These are phyloP conservation scores for Coffea canephora DNA, from an alignment of 257 asterid genomes.

Conservation along the genomic window DNA sequence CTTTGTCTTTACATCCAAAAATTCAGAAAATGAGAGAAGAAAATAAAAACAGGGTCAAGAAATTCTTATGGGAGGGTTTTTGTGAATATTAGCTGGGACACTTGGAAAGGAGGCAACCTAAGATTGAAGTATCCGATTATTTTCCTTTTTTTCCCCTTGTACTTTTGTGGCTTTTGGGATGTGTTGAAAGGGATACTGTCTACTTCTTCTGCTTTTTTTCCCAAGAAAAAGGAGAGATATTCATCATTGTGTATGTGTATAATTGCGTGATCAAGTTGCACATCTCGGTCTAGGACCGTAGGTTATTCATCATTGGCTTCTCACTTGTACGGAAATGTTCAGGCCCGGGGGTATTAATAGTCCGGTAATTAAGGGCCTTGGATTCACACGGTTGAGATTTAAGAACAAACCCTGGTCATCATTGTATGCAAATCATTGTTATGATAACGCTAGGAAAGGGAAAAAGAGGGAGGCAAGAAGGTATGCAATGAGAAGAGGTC, in stretches of 20 bases:
- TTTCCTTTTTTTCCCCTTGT: no score
- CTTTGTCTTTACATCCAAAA: neutral
- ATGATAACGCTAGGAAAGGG: neutral
- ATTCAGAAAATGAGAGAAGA: neutral
- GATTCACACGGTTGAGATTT: neutral
- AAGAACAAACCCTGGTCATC: neutral
- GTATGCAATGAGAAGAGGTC: no score
- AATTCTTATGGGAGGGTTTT: neutral
- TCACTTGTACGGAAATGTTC: constrained; percentile 1
- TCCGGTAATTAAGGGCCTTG: neutral
- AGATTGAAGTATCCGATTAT: neutral
- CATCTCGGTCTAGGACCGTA: neutral
- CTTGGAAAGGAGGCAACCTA: neutral
- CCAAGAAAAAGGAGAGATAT: neutral
- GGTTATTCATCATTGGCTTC: neutral
- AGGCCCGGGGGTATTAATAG: neutral
- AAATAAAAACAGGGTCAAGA: neutral
- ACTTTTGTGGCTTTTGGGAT: neutral
- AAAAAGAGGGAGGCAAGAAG: no score
- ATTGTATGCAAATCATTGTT: neutral
- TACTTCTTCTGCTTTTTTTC: no score
- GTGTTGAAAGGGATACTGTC: neutral
- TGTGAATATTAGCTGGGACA: neutral
- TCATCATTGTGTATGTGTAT: no score
- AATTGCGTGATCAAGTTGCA: neutral